A percentile compares a stretch with the other conserved stretches of the same genome.
These are phyloP conservation scores for Mycothermus thermophilus DNA, from an alignment of 495 filamentous ascomycete species.

Conservation along the genomic window DNA sequence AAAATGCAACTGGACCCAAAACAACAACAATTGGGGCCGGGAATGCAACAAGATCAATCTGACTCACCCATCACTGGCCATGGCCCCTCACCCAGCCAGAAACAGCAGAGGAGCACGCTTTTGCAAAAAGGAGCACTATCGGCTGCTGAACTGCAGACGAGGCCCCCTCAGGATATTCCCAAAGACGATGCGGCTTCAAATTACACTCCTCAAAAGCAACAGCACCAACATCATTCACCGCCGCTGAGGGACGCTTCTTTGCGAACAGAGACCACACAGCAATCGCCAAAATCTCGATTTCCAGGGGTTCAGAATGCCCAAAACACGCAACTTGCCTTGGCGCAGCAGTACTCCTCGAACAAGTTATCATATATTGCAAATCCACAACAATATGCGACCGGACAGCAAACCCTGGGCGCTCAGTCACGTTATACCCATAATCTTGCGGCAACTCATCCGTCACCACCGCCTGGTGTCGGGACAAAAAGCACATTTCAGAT, in stretches of 20 bases:
- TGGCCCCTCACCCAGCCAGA: too few relatives aligned
- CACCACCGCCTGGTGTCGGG: too few relatives aligned
- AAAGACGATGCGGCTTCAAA: too few relatives aligned
- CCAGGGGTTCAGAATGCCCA: slow-evolving; percentile 10
- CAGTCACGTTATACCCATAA: slow-evolving; percentile 33
- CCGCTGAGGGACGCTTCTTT: slow-evolving; percentile 6
- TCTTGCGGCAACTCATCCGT: slow-evolving; percentile 23
- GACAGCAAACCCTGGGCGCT: slow-evolving; percentile 15
- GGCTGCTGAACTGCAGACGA: too few relatives aligned
- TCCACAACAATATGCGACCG: slow-evolving; percentile 19
- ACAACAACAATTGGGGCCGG: too few relatives aligned
- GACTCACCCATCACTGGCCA: too few relatives aligned
- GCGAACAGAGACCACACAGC: slow-evolving; percentile 8
- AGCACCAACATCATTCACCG: too few relatives aligned
- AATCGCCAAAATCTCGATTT: slow-evolving; percentile 14
- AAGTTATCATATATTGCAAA: slow-evolving; percentile 12
- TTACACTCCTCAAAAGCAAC: too few relatives aligned
- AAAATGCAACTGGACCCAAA: slow-evolving; percentile 5
- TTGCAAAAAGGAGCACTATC: too few relatives aligned
- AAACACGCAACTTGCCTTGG: slow-evolving; percentile 5
- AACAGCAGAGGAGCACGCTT: too few relatives aligned
- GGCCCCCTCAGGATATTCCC: too few relatives aligned
- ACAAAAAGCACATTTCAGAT: slow-evolving; percentile 23
- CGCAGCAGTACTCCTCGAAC: slow-evolving; percentile 12
- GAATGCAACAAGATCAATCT: too few relatives aligned